Evolutionary conservation across 2,329 filamentous ascomycete species (phyloP).

Genomic region (Ophiosphaerella narmari): DNA sequence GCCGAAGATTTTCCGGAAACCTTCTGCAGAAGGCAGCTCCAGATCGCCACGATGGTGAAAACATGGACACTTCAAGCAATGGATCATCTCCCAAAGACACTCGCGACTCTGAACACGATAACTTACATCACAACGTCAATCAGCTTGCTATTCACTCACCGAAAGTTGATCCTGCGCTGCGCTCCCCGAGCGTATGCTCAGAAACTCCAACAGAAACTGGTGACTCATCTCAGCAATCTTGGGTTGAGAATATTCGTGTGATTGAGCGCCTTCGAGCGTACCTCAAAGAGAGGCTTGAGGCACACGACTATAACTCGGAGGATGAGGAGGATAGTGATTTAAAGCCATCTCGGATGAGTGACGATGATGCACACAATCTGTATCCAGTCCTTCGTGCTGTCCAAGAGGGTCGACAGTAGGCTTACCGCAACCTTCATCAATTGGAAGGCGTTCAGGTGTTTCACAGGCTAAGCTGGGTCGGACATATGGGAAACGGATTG

Average conservation of each 20-base stretch:
- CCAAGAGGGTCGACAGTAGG: constrained; percentile 45
- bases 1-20: constrained; percentile 65
- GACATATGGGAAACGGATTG: background rate
- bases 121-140: constrained; percentile 45
- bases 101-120: constrained; percentile 42
- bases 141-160: constrained; percentile 47
- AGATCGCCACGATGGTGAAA: constrained; percentile 36
- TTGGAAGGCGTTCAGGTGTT: background rate
- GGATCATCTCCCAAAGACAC: constrained; percentile 37
- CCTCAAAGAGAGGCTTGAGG: constrained; percentile 60
- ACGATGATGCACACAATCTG: constrained; percentile 47
- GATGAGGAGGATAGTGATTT: constrained; percentile 39
- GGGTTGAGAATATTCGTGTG: constrained; percentile 68
- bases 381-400: constrained; percentile 49
- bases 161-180: constrained; percentile 46
- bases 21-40: constrained; percentile 57
- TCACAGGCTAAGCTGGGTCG: constrained; percentile 5
- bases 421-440: background rate
- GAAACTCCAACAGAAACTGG: constrained; percentile 41
- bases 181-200: constrained; percentile 46
- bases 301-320: constrained; percentile 54
- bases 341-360: constrained; percentile 37
- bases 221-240: constrained; percentile 54
- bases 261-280: constrained; percentile 64
- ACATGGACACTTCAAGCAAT: constrained; percentile 50